Base-by-base conservation (phyloP, 768 basidiomycete species). In the Trametes elegans region DNA sequence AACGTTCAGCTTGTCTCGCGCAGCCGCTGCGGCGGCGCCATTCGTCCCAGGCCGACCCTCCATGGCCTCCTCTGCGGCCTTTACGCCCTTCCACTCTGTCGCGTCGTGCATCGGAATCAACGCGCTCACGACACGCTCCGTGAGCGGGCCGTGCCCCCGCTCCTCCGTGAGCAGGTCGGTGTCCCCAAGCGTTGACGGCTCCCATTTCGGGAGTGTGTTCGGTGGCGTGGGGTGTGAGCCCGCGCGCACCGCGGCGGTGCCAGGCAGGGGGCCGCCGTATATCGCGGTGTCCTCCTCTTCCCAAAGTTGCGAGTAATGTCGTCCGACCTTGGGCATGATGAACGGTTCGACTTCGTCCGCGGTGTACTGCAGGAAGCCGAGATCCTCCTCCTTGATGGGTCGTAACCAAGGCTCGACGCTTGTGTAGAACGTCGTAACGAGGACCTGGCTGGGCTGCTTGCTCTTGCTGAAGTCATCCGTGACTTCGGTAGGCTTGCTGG, bases 321-420 rank as follows among this genome's bases (percentile, higher is more conserved):
- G 77, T 19, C 87, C 96, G 0, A 97, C 79, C 52, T 87, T 82
- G 26, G 96, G 96, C 72, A 95, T 82, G 29, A 92, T 71, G 64
- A 83, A 97, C 0, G 92, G 88, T 53, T 93, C 90, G 8, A 90
- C 76, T 58, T 97, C 94, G 64, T 98, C 94, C n/a, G 82, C 90
- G 10, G 87, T 86, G 64, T 90, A 90, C 56, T 92, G 89, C 48
- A 99, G 78, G 70, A 93, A 95, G 3, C 96, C 96, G 26, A 98
- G 74, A 66, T 99, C 97, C 70, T 98, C 97, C 71, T 98, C 97
- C 58, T 88, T 88, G 39, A 98, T 84, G 21, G 83, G 82, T 46
- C 94, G 85, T 65, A 95, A 76, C 77, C 90, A 99, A 10, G 90
- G 88, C 64, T 98, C 96, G 41, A 96, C 83, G 64, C 85, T 88